Percentiles rank a stretch among this genome's conserved stretches.
These are phyloP conservation scores for Linnemannia schmuckeri DNA, from an alignment of 192 early-diverging fungal species.

Conservation along the genomic window DNA sequence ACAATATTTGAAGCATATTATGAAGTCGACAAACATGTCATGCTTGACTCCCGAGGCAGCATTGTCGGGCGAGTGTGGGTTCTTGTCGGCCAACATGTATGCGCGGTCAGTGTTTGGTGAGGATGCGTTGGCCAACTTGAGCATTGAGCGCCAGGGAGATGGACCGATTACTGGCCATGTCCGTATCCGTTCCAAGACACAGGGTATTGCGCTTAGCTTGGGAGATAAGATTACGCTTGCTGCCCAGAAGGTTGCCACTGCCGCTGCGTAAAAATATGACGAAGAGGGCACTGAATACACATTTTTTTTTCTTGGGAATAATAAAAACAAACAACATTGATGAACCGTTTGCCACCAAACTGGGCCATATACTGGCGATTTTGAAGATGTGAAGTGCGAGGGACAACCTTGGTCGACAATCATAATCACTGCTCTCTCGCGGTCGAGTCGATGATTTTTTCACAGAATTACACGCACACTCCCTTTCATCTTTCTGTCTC, in stretches of 20 bases:
- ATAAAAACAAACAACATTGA: not conserved
- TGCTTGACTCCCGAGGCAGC: constrained; percentile 96
- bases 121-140: constrained; percentile 98
- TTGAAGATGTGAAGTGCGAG: no score
- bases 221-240: constrained; percentile 85
- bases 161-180: constrained; percentile 95
- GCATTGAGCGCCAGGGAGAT: constrained; percentile 84
- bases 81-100: constrained; percentile 98
- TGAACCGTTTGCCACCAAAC: no score
- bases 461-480: no score
- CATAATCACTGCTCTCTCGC: no score
- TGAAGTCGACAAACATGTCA: constrained; percentile 98
- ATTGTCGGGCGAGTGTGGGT: constrained; percentile 94
- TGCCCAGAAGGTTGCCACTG: constrained; percentile 60
- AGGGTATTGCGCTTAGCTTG: constrained; percentile 96
- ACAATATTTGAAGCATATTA: constrained; percentile 91
- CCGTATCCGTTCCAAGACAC: constrained; percentile 97
- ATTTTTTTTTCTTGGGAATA: not conserved
- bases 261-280: constrained; percentile 21
- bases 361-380: no score
- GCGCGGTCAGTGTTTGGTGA: constrained; percentile 97
- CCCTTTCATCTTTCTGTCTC: no score
- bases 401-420: no score
- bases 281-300: not conserved
- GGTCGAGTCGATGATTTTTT: no score